Evolutionary conservation across 768 basidiomycete species (phyloP), one percentile per base, ranked within the genome.

Genomic region (Russula emetica): DNA sequence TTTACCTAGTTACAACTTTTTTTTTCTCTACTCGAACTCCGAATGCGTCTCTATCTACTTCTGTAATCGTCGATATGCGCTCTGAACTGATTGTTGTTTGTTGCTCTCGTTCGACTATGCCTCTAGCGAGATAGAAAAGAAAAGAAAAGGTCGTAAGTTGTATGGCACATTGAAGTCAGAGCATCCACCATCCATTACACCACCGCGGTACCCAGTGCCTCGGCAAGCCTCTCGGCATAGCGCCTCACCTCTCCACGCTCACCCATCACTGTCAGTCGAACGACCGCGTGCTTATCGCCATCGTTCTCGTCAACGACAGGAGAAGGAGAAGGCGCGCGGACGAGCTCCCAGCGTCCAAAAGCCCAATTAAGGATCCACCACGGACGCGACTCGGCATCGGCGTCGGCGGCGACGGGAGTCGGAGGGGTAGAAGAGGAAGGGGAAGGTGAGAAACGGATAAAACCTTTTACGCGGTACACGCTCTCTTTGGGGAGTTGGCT

Each of bases 261-360:
- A 10, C 94, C 94, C 95, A 98, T 98, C 32, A 90, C 81, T n/a
- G 93, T 96, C 72, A 96, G 67, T 60, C 80, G 78, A 26, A 93
- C 70, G 6, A 78, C 76, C 5, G 74, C 78, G 13, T 68, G 71
- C 1, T 70, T 71, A 24, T 53, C 22, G 24, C 67, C 55, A 38
- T 66, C 69, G n/a, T 74, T 74, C 1, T 20, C 28, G 5, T 53
- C 51, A 18, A 5, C 30, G 22, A 7, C 22, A 11, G 51, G 7
- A 24, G 9, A 1, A 42, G 73, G n/a, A 50, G 24, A 1, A 22
- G 26, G 32, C 22, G 51, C 67, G 22, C 70, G 77, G 13, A 85
- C 80, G 45, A 88, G 74, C 30, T 94, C 91, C 71, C 83, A 86
- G 45, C 94, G 83, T 16, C 92, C 92, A 76, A 97, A 98, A 8